Percentiles rank a stretch among this genome's conserved stretches.
Conservation (phyloP, 2,329 filamentous ascomycete genomes). For the Pleurostoma richardsiae region DNA sequence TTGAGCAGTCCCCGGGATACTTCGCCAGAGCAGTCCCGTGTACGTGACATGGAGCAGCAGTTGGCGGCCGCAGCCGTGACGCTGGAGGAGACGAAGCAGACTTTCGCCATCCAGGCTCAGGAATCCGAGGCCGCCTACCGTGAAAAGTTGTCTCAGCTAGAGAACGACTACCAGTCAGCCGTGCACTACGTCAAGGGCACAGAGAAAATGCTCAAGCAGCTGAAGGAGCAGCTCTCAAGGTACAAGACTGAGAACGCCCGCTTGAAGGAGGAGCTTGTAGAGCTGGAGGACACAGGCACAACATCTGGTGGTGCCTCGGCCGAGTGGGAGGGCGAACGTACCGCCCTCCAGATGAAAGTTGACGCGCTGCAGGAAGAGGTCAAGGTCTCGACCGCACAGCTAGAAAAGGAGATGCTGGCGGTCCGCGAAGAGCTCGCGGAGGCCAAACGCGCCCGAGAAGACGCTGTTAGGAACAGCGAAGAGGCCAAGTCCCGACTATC, state of each 20-base stretch:
- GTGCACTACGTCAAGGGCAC: constrained; percentile 98
- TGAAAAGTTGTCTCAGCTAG: constrained; percentile 87
- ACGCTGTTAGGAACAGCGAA: constrained; percentile 51
- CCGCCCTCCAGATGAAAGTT: constrained; percentile 62
- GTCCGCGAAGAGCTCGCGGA: constrained; percentile 66
- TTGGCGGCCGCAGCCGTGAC: constrained; percentile 70
- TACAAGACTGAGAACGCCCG: constrained; percentile 84
- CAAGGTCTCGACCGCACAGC: constrained; percentile 54
- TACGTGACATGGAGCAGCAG: constrained; percentile 85
- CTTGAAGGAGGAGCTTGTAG: constrained; percentile 75
- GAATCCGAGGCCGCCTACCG: constrained; percentile 87
- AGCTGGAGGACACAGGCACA: constrained; percentile 51
- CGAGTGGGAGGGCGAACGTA: constrained; percentile 73
- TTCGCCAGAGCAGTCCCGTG: constrained; percentile 74
- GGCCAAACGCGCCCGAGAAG: constrained; percentile 64
- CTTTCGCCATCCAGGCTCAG: constrained; percentile 73
- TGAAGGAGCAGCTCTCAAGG: constrained; percentile 93
- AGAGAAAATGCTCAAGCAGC: constrained; percentile 97
- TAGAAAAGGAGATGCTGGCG: constrained; percentile 66
- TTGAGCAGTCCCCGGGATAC: constrained; percentile 69
- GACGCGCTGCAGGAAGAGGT: constrained; percentile 65
- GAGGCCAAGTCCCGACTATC: constrained; percentile 53
- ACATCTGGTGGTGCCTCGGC: constrained; percentile 38
- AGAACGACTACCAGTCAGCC: constrained; percentile 96
- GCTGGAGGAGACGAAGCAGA: constrained; percentile 79